Percentiles rank a stretch among this genome's conserved stretches.
Evolutionary conservation across 1,284 basidiomycete species (phyloP).

Genomic region (Pyrrhoderma lamaoense): DNA sequence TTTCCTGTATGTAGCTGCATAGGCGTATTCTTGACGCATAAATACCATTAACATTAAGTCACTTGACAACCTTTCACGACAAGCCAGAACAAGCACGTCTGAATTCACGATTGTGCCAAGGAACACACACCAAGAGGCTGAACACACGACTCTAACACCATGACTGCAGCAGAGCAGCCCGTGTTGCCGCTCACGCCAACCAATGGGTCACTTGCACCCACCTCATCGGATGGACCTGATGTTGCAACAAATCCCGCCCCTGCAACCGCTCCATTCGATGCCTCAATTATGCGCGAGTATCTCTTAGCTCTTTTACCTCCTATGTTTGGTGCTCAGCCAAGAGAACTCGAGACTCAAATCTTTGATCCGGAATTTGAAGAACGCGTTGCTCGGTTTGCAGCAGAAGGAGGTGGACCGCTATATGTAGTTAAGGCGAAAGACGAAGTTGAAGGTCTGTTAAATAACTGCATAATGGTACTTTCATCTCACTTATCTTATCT

Average conservation of each 20-base stretch:
- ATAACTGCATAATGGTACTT: too few species aligned
- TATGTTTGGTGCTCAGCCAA: conserved; percentile 55
- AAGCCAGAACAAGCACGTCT: background rate
- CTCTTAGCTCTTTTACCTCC: conserved; percentile 67
- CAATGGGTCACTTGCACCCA: conserved; percentile 11
- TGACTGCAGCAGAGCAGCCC: conserved; percentile 13
- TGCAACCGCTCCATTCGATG: conserved; percentile 24
- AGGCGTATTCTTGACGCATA: background rate
- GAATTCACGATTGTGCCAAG: background rate
- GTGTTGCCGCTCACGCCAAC: conserved; percentile 5
- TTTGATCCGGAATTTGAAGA: conserved; percentile 74
- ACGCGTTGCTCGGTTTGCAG: conserved; percentile 63
- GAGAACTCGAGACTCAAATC: conserved; percentile 53
- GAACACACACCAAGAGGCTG: background rate
- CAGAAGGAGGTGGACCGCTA: conserved; percentile 62
- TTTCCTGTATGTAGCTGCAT: background rate
- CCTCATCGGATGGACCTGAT: background rate
- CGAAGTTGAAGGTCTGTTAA: conserved; percentile 56
- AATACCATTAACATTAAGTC: background rate
- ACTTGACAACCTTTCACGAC: background rate
- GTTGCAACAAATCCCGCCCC: conserved; percentile 10
- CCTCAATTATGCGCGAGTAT: conserved; percentile 38
- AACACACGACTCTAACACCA: conserved; percentile 6
- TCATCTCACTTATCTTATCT: too few species aligned
- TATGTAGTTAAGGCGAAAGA: conserved; percentile 75